Evolutionary conservation across 768 basidiomycete genomes (phyloP).

Genomic region (Boletus fagicola): DNA sequence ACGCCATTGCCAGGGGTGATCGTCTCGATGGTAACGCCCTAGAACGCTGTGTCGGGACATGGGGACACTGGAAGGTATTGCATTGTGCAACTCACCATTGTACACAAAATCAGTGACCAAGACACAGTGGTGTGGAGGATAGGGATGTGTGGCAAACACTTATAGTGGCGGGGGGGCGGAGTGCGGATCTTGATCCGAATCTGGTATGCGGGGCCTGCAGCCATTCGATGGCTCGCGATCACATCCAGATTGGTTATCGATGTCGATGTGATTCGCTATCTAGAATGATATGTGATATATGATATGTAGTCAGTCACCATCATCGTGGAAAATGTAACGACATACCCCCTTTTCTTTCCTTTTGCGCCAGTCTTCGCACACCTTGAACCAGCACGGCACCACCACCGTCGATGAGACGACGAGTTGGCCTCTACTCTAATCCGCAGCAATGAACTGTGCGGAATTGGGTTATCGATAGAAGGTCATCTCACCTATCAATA

Average conservation of each 20-base stretch:
- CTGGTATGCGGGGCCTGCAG: constrained; percentile 24
- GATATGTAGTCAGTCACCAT: constrained; percentile 13
- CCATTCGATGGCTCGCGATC: constrained; percentile 13
- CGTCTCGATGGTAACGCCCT: constrained; percentile 72
- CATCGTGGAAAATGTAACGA: constrained; percentile 6
- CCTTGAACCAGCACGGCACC: neutral
- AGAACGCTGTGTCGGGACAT: constrained; percentile 4
- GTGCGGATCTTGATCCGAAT: constrained; percentile 78
- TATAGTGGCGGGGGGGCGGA: constrained; percentile 50
- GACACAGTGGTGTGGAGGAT: constrained; percentile 25
- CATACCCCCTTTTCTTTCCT: neutral
- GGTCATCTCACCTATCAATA: constrained; percentile 25
- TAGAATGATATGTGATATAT: constrained; percentile 11
- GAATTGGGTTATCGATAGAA: constrained; percentile 25
- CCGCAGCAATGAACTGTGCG: neutral
- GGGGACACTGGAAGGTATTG: neutral
- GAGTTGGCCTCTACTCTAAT: neutral
- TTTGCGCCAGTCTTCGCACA: neutral
- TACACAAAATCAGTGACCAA: constrained; percentile 28
- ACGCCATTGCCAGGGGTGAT: constrained; percentile 60
- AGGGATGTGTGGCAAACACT: constrained; percentile 33
- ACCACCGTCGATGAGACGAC: constrained; percentile 4
- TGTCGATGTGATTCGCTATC: constrained; percentile 22
- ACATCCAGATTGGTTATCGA: constrained; percentile 30
- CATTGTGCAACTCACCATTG: constrained; percentile 29